Percentiles rank a stretch among this genome's conserved stretches.
Evolutionary conservation across 768 basidiomycete species (phyloP).

Genomic region (Mycena chlorophos): DNA sequence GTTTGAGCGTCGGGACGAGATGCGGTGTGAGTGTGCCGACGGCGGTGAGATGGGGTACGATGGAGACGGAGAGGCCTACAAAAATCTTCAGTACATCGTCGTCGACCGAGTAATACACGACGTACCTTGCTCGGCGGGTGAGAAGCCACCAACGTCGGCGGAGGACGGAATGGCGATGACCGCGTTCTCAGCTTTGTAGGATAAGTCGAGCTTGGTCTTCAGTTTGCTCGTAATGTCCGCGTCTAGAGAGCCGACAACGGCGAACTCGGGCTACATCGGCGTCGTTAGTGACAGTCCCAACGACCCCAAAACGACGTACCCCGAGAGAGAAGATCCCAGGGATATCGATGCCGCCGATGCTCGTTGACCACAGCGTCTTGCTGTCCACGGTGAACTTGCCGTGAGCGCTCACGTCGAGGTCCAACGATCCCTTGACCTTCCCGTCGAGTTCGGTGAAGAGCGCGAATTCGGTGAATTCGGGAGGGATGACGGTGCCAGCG

Average conservation of each 20-base stretch:
- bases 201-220: conserved; percentile 22
- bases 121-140: not conserved
- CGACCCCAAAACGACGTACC: conserved; percentile 17
- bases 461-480: conserved; percentile 20
- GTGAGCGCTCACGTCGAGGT: conserved; percentile 17
- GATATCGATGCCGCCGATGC: conserved; percentile 28
- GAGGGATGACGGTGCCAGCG: conserved; percentile 32
- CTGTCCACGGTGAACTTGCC: conserved; percentile 26
- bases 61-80: not conserved
- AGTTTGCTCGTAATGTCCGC: conserved; percentile 27
- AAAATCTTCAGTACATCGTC: not conserved
- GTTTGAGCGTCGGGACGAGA: not conserved
- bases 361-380: conserved; percentile 18
- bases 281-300: not conserved
- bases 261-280: conserved; percentile 16
- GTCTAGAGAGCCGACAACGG: conserved; percentile 18
- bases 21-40: not conserved
- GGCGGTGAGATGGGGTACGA: not conserved
- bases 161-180: not conserved
- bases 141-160: not conserved
- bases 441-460: conserved; percentile 22
- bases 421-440: conserved; percentile 22
- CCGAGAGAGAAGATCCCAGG: conserved; percentile 34
- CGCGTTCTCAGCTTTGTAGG: not conserved
- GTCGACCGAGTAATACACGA: not conserved